phyloP scores from a whole-genome alignment of 345 rosid species.

The Brassica napus region Da-Ae NC_063436.1:26471501-26472000 shows the following conservation, averaged over 20 bases:
- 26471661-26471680: constrained; percentile 8
- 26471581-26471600: constrained; percentile 7
- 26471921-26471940: neutral
- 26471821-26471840: constrained; percentile 61
- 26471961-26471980: neutral
- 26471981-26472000: constrained; percentile 10
- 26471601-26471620: neutral
- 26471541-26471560: neutral
- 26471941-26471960: neutral
- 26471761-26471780: constrained; percentile 75
- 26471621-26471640: neutral
- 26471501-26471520: constrained; percentile 87
- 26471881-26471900: constrained; percentile 68
- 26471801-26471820: constrained; percentile 76
- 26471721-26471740: constrained; percentile 54
- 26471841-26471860: constrained; percentile 63
- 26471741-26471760: constrained; percentile 58
- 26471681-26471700: constrained; percentile 92
- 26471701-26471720: constrained; percentile 68
- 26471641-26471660: neutral
- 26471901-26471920: constrained; percentile 28
- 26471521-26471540: constrained; percentile 39
- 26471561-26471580: constrained; percentile 2
- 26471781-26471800: constrained; percentile 64
- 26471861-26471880: constrained; percentile 93